Evolutionary conservation across 2,329 filamentous ascomycete species (phyloP), one percentile per base, ranked within the genome.

Genomic region (Keithomyces neogunnii): DNA sequence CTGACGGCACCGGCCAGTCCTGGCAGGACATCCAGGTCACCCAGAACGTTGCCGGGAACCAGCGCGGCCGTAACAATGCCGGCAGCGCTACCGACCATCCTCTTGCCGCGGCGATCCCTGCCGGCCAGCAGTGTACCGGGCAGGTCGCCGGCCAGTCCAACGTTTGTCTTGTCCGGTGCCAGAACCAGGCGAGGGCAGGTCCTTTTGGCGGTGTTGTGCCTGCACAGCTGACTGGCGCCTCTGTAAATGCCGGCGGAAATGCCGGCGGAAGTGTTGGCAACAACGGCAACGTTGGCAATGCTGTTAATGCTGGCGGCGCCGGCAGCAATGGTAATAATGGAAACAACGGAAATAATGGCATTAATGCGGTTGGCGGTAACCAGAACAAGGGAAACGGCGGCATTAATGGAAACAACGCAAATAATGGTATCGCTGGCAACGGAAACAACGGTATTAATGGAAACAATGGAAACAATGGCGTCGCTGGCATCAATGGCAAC

Each of bases 111-210:
- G 70, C 71, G n/a, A 75, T 85, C 55, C 77, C 80, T 0, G 74
- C 73, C 39, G 66, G 69, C 54, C 75, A 78, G 67, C 60, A 68
- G 45, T 85, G 82, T 68, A 82, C 77, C 11, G 82, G 82, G 45
- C 78, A 72, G 35, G 76, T 81, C 4, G 80, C 78, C 10, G 81
- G 80, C 39, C 72, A 81, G 66, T 63, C 70, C 36, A 80, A 80
- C 57, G 73, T 83, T 58, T 85, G 82, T 68, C 75, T 85, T 58
- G 79, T 85, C 47, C 74, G 79, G 30, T 84, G 81, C 68, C 68
- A 81, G 69, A 85, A 85, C 65, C 72, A 69, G 1, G 80, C 80
- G 35, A 67, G 73, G 50, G 80, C 80, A 38, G 81, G 81, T 11
- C 81, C 81, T 32, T 85, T 85, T 59, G 81, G 82, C 50, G 80